A percentile compares a stretch with the other conserved stretches of the same genome.
Evolutionary conservation across 2,329 filamentous ascomycete genomes (phyloP).

Genomic region (Colletotrichum phormii): DNA sequence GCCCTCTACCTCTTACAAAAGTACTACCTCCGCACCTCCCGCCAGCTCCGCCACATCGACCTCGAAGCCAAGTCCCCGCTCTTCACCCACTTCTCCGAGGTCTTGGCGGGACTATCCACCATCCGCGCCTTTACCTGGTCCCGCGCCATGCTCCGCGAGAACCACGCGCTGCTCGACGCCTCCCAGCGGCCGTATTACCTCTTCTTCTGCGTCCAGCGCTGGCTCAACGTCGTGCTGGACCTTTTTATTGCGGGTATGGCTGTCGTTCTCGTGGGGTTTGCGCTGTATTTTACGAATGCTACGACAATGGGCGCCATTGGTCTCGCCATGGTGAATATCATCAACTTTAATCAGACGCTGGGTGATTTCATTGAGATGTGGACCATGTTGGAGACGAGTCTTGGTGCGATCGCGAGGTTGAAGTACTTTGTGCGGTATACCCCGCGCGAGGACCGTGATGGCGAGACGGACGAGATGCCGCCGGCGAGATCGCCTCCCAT

Average conservation of each 20-base stretch:
- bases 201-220: constrained; percentile 60
- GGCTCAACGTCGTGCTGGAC: constrained; percentile 61
- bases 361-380: constrained; percentile 47
- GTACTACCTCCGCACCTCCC: constrained; percentile 66
- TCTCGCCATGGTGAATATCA: constrained; percentile 42
- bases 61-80: constrained; percentile 62
- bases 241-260: constrained; percentile 61
- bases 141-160: constrained; percentile 49
- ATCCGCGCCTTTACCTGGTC: constrained; percentile 64
- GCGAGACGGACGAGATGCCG: constrained; percentile 11
- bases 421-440: constrained; percentile 45
- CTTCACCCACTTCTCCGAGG: constrained; percentile 63
- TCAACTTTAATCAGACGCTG: constrained; percentile 45
- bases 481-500: constrained; percentile 52
- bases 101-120: constrained; percentile 57
- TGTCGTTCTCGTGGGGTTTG: constrained; percentile 59
- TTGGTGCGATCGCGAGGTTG: constrained; percentile 50
- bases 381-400: constrained; percentile 50
- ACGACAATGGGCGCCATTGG: constrained; percentile 47
- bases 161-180: constrained; percentile 50
- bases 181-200: constrained; percentile 63
- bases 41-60: constrained; percentile 65
- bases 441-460: constrained; percentile 42
- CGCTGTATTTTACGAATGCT: constrained; percentile 44
- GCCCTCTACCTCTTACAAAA: constrained; percentile 59